Base-by-base conservation (phyloP, 202 grass and related monocot genomes). In the Schoenoplectus triqueter region DNA sequence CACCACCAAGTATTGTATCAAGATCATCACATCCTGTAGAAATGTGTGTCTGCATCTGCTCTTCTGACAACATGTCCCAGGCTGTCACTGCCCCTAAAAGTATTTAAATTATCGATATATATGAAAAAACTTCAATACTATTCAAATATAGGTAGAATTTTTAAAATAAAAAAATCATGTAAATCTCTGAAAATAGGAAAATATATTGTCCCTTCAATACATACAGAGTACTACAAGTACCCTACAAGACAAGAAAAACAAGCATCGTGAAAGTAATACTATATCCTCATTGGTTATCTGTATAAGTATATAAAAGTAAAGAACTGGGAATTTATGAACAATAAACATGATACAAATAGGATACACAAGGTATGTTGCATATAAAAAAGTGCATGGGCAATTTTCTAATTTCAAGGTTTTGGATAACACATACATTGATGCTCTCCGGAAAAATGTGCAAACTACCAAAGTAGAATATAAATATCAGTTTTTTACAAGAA, bases 41-140 rank as follows among this genome's bases (percentile, higher is more conserved):
- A 73, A 95, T 95, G 77, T 89, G 91, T 69, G 83, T 95, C 84
- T 87, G 92, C 49, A 91, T 95, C 89, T 95, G 91, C 77, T 98
- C 95, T 3, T 95, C 92, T 66, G 88, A 95, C 57, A 98, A 88
- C 91, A 98, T 93, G 80, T 98, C 95, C 95, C 95, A 98, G 69
- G 92, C 95, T 84, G 92, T 98, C 70, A 90, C 88, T 13, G 84
- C 91, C 81, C 92, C 95, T 98, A 85, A 66, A 89, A 52, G 22
- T 41, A 88, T 62, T 72, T 60, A 17, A 51, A 81, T 15, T 11
- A 64, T 13, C 62, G 15, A 79, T 0, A 41, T 79, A 66, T 0
- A 19, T 55, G 50, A 80, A 65, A 21, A 44, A 69, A 81, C 56
- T 64, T 39, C 15, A 6, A 3, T 61, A 39, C 81, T 66, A 20